phyloP scores from a whole-genome alignment of 495 filamentous ascomycete species.

The Astrothelium subdiscretum region DNA sequence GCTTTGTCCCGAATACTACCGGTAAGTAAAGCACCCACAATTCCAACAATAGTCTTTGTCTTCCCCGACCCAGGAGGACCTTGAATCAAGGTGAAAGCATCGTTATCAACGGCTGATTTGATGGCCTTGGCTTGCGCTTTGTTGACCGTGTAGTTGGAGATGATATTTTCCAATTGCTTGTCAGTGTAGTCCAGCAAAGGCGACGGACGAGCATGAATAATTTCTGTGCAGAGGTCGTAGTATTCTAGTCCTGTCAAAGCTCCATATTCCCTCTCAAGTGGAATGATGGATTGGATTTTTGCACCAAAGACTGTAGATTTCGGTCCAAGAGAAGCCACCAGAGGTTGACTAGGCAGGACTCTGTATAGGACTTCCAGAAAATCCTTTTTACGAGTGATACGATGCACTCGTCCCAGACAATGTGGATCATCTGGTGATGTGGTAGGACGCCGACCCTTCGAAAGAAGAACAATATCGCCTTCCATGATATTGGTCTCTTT shows the following conservation, averaged over 20 bases:
- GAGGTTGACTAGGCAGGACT: constrained; percentile 51
- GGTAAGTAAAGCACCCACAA: constrained; percentile 78
- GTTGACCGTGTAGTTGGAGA: constrained; percentile 72
- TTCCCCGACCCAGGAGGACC: constrained; percentile 95
- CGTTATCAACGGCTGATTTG: constrained; percentile 80
- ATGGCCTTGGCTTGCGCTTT: constrained; percentile 85
- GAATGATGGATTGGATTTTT: constrained; percentile 77
- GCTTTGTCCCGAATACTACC: constrained; percentile 33
- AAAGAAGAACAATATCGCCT: constrained; percentile 80
- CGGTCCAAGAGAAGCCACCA: constrained; percentile 40
- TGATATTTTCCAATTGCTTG: constrained; percentile 51
- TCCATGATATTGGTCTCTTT: constrained; percentile 65
- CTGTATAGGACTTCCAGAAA: constrained; percentile 74
- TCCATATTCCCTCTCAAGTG: constrained; percentile 89
- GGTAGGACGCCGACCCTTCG: constrained; percentile 54
- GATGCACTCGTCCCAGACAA: constrained; percentile 74
- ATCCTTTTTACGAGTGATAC: constrained; percentile 66
- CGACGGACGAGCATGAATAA: constrained; percentile 77
- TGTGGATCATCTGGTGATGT: constrained; percentile 52
- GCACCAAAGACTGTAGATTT: constrained; percentile 57
- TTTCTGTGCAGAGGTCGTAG: constrained; percentile 88
- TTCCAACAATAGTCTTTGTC: constrained; percentile 94
- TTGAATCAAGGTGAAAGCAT: constrained; percentile 92
- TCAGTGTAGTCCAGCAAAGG: constrained; percentile 70
- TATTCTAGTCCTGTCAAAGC: constrained; percentile 82